Evolutionary conservation across 805 yeast genomes (phyloP).

Genomic region (Schizosaccharomyces cryophilus): DNA sequence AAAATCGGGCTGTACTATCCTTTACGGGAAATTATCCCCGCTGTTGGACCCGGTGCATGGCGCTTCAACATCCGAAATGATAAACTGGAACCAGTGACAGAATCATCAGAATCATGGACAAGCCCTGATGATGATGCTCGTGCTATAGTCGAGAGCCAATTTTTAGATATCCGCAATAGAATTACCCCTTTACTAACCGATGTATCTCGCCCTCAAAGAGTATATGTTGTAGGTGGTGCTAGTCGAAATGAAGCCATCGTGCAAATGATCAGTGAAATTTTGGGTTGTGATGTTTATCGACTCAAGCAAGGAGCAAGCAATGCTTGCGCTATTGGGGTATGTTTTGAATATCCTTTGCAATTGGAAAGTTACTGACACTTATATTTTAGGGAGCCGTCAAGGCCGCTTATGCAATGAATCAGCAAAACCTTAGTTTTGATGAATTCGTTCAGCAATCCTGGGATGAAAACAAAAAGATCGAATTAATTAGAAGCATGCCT

Average conservation of each 20-base stretch:
- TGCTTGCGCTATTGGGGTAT: conserved; percentile 62
- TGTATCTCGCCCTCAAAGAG: conserved; percentile 30
- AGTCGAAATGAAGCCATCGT: conserved; percentile 49
- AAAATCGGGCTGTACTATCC: conserved; percentile 67
- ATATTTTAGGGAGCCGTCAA: background rate
- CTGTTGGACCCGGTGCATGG: conserved; percentile 37
- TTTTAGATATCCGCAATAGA: conserved; percentile 58
- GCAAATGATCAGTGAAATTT: conserved; percentile 37
- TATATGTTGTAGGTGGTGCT: conserved; percentile 74
- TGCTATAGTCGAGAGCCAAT: conserved; percentile 68
- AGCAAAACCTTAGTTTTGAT: background rate
- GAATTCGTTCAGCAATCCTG: background rate
- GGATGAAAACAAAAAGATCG: background rate
- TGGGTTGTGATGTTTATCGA: conserved; percentile 51
- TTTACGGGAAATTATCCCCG: conserved; percentile 76
- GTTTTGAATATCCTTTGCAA: background rate
- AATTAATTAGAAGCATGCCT: background rate
- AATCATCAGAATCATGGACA: conserved; percentile 11
- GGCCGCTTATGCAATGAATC: background rate
- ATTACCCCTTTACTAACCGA: conserved; percentile 48
- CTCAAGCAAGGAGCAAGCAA: conserved; percentile 42
- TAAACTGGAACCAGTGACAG: conserved; percentile 7
- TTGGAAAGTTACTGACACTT: background rate
- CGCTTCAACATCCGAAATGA: conserved; percentile 16
- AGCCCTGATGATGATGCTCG: conserved; percentile 34